A percentile compares a stretch with the other conserved stretches of the same genome.
Evolutionary conservation across 2,329 filamentous ascomycete species (phyloP).

Genomic region (Magnaporthales sp.): DNA sequence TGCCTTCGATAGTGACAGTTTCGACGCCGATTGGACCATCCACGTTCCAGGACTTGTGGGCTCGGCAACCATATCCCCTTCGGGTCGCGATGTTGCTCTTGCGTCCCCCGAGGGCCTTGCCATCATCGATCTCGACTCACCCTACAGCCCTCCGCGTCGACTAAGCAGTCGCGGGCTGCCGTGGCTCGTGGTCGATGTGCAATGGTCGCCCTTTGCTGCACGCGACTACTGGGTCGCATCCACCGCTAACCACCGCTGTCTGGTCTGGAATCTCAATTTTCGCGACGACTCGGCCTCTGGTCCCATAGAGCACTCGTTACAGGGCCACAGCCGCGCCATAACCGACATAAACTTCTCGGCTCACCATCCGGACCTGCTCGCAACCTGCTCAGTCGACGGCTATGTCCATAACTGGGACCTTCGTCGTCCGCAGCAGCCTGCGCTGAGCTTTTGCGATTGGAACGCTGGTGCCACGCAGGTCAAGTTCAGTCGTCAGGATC

Average conservation of each 20-base stretch:
- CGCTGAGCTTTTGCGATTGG: conserved; percentile 82
- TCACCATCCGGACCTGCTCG: conserved; percentile 79
- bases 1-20: conserved; percentile 79
- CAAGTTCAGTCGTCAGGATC: conserved; percentile 84
- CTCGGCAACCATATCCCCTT: conserved; percentile 87
- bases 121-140: conserved; percentile 86
- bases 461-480: conserved; percentile 90
- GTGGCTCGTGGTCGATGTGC: conserved; percentile 94
- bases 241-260: conserved; percentile 86
- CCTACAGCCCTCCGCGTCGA: conserved; percentile 77
- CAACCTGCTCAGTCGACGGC: conserved; percentile 87
- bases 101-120: conserved; percentile 85
- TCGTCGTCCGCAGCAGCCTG: conserved; percentile 62
- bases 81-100: conserved; percentile 80
- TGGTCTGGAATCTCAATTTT: conserved; percentile 87
- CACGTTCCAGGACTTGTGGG: conserved; percentile 75
- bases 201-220: conserved; percentile 89
- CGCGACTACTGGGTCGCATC: conserved; percentile 91
- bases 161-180: conserved; percentile 73
- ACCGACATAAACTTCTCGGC: conserved; percentile 96
- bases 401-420: conserved; percentile 93
- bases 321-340: conserved; percentile 76
- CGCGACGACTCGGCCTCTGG: conserved; percentile 61
- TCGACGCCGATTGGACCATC: conserved; percentile 76
- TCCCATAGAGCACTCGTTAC: conserved; percentile 77